Evolutionary conservation across 1,139 yeast genomes (phyloP).

Genomic region (Magnusiomyces tetraspermus): DNA sequence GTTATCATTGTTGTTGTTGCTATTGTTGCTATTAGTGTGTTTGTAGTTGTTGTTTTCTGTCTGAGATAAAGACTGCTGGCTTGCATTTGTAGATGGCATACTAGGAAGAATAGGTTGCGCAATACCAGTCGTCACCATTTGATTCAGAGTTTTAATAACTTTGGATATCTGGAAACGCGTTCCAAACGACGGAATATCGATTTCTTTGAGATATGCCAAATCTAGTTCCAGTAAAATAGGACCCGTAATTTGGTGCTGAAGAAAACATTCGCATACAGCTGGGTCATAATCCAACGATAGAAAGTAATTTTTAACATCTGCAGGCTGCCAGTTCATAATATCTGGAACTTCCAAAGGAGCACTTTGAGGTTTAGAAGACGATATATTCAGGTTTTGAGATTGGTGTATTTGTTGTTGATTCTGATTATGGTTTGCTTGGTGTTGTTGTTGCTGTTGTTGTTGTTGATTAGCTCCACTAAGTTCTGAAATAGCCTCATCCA

Average conservation of each 20-base stretch:
- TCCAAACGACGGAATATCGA: slow-evolving; percentile 88
- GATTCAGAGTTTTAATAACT: slow-evolving; percentile 63
- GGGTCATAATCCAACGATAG: slow-evolving; percentile 63
- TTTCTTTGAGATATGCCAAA: slow-evolving; percentile 74
- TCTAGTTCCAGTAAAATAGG: slow-evolving; percentile 76
- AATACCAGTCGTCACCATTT: slow-evolving; percentile 13
- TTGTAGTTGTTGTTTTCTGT: too few species aligned
- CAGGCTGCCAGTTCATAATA: slow-evolving; percentile 62
- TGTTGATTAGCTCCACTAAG: slow-evolving; percentile 28
- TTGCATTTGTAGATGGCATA: background rate
- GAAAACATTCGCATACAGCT: slow-evolving; percentile 68
- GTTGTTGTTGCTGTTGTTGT: slow-evolving; percentile 2
- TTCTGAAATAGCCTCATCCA: slow-evolving; percentile 76
- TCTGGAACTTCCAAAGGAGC: slow-evolving; percentile 4
- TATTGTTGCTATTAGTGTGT: background rate
- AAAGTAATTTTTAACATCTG: slow-evolving; percentile 73
- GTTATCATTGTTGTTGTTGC: background rate
- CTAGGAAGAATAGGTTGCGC: background rate
- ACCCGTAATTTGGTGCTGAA: slow-evolving; percentile 84
- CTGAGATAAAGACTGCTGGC: slow-evolving; percentile 11
- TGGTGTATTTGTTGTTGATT: too few species aligned
- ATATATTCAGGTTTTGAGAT: too few species aligned
- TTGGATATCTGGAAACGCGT: slow-evolving; percentile 86
- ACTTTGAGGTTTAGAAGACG: background rate
- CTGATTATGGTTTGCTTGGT: too few species aligned